Evolutionary conservation across 2,329 filamentous ascomycete genomes (phyloP), one percentile per base, ranked within the genome.

Genomic region (Sphaerulina vaccinii): DNA sequence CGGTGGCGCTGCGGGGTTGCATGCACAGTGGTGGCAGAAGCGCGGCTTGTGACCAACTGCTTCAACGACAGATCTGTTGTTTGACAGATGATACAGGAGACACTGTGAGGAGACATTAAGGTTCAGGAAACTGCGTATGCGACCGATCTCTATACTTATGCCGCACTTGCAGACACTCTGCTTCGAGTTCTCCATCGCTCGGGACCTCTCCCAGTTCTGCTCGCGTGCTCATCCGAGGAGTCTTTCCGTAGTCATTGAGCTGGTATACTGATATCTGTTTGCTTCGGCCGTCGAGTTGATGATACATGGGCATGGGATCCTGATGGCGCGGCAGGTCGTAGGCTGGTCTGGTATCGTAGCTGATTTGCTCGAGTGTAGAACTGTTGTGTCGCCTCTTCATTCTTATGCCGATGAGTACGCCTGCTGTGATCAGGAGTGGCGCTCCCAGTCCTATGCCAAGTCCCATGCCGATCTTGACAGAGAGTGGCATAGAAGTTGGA

Each of bases 381-480:
- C 3, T 5, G 1, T 10, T 29, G n/a, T 24, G 41, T 29, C 23
- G 32, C 16, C 5, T 43, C n/a, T 29, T 27, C 41, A 43, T 27
- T 18, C 41, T 33, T 13, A 43, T 32, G 16, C 41, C 41, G 10
- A 43, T 33, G 6, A 43, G 32, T 19, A 10, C 41, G 4, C 41
- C 41, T 21, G 22, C 5, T 11, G 21, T 18, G 23, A 43, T 21
- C 16, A 43, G 6, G 8, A 43, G 29, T 1, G 40, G 40, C 18
- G 35, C 42, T 2, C 42, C 42, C 11, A 46, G 32, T 10, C 29
- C 42, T 2, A 46, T 21, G 7, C 42, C 42, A 7, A 46, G 5
- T n/a, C 42, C 42, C 24, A 46, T 22, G 29, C 42, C 42, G 35
- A 36, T 46, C 29, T 24, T 46, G 15, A 46, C 19, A 18, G 29